phyloP scores from a whole-genome alignment of 1,284 basidiomycete genomes.

The Fomitopsis schrenkii region DNA sequence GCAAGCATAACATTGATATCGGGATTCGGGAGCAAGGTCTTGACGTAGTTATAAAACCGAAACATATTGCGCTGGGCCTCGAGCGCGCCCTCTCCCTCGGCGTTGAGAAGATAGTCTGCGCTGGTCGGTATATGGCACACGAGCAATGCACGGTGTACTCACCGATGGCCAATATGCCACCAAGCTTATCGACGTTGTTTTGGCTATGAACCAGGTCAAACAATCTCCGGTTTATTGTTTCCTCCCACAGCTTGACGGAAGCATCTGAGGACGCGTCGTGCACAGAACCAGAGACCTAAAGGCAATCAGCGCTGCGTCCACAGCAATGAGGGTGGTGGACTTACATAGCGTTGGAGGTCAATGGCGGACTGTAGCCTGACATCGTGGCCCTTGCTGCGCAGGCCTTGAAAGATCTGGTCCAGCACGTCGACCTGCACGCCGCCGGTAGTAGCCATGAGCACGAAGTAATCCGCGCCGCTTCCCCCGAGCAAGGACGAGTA shows the following conservation, averaged over 20 bases:
- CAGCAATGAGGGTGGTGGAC: background rate
- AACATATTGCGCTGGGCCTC: conserved; percentile 77
- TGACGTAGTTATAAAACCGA: conserved; percentile 90
- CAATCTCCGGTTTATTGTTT: conserved; percentile 72
- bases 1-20: conserved; percentile 88
- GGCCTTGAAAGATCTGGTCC: conserved; percentile 58
- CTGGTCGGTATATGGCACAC: conserved; percentile 5
- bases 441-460: conserved; percentile 52
- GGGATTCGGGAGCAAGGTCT: conserved; percentile 76
- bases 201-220: conserved; percentile 84
- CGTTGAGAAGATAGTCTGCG: conserved; percentile 66
- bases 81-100: conserved; percentile 71
- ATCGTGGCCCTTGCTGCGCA: conserved; percentile 61
- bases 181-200: conserved; percentile 71
- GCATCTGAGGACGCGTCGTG: conserved; percentile 77
- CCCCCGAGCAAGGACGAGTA: too few species aligned
- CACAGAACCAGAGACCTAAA: conserved; percentile 63
- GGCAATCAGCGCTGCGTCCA: background rate
- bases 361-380: conserved; percentile 59
- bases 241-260: conserved; percentile 77
- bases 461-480: background rate
- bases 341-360: conserved; percentile 68
- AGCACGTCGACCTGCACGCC: conserved; percentile 57
- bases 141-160: conserved; percentile 18
- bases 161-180: conserved; percentile 83